phyloP scores from a whole-genome alignment of 2,329 filamentous ascomycete species.

The Fusarium mundagurra region DNA sequence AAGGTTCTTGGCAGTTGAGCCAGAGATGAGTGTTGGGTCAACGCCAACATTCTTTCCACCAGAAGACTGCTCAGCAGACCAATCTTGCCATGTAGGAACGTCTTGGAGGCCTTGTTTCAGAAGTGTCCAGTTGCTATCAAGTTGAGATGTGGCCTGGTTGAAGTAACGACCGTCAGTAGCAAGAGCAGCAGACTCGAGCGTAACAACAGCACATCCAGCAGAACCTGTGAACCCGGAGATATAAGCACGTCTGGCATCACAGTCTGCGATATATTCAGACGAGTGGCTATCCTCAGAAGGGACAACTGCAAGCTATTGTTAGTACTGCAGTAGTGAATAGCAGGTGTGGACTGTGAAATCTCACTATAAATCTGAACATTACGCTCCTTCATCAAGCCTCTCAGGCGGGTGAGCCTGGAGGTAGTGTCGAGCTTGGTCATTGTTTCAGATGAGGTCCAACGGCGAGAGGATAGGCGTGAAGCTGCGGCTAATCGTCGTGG shows the following conservation, averaged over 20 bases:
- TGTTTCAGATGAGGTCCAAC: constrained; percentile 34
- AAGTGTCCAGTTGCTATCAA: constrained; percentile 90
- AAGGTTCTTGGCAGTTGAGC: constrained; percentile 71
- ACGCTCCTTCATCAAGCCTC: constrained; percentile 86
- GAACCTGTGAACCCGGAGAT: constrained; percentile 96
- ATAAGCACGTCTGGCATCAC: constrained; percentile 88
- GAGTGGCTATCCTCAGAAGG: constrained; percentile 98
- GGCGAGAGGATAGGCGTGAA: constrained; percentile 18
- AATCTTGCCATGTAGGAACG: constrained; percentile 97
- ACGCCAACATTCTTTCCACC: constrained; percentile 90
- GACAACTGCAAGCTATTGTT: constrained; percentile 69
- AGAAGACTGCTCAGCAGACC: constrained; percentile 86
- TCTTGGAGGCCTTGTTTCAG: constrained; percentile 94
- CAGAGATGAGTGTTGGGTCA: constrained; percentile 87
- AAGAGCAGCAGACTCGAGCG: constrained; percentile 84
- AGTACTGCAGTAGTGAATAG: not conserved
- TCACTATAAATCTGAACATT: constrained; percentile 93
- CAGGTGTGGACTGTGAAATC: constrained; percentile 31
- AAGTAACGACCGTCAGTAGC: constrained; percentile 98
- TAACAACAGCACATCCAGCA: constrained; percentile 90
- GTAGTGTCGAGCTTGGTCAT: constrained; percentile 74
- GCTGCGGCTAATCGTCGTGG: constrained; percentile 23
- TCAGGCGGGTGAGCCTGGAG: constrained; percentile 77
- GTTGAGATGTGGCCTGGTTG: constrained; percentile 91
- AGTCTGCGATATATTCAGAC: constrained; percentile 97